phyloP scores from a whole-genome alignment of 2,329 filamentous ascomycete genomes.

The Sporothrix euskadiensis region DNA sequence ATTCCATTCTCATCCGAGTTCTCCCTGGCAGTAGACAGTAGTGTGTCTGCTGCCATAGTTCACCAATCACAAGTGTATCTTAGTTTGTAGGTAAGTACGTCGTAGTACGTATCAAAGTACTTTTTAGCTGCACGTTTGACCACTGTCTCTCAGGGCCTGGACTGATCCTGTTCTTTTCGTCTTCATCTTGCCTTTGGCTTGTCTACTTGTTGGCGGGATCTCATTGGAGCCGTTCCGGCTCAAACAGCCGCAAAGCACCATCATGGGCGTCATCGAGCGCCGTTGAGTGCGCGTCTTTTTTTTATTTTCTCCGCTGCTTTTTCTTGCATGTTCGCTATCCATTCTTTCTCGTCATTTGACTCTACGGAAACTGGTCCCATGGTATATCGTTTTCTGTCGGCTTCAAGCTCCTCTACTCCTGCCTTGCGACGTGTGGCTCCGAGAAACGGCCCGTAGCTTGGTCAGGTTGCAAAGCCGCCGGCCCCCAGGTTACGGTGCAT shows the following conservation, averaged over 20 bases:
- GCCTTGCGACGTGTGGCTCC: neutral
- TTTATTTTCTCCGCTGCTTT: neutral
- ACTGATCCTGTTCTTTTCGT: neutral
- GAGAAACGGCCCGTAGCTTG: neutral
- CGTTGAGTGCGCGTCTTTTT: neutral
- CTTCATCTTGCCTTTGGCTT: neutral
- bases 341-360: neutral
- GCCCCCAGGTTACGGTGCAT: constrained; percentile 11
- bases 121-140: neutral
- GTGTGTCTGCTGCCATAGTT: neutral
- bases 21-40: neutral
- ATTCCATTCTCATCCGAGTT: neutral
- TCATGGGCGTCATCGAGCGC: neutral
- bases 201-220: neutral
- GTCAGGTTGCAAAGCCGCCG: neutral
- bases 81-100: neutral
- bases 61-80: neutral
- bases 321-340: neutral
- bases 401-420: neutral
- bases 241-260: constrained; percentile 13
- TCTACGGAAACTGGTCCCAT: neutral
- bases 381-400: neutral
- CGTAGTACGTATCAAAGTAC: neutral
- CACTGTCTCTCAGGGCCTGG: neutral
- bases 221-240: constrained; percentile 4